Conservation (phyloP, 169 alveolate species). For the Plasmodium yoelii region DNA sequence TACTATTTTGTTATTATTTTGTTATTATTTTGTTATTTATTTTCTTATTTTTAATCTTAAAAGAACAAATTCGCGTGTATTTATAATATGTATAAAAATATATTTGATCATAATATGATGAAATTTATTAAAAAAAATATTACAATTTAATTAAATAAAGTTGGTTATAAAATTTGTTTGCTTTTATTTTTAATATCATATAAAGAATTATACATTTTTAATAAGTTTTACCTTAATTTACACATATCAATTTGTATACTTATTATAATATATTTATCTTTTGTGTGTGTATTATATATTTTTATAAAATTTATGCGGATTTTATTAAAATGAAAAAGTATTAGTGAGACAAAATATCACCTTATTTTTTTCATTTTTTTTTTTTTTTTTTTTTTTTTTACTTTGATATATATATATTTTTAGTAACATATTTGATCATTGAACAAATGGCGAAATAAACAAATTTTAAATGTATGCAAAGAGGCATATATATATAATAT, state of each 20-base stretch:
- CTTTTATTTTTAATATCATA: not conserved
- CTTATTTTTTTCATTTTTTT: not conserved
- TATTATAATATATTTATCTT: not conserved
- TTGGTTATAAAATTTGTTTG: conserved; percentile 2
- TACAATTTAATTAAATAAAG: not conserved
- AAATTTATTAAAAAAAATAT: not conserved
- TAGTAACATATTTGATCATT: not conserved
- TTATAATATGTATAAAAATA: too few relatives aligned
- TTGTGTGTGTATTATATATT: not conserved
- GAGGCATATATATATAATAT: not conserved
- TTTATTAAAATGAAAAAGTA: not conserved
- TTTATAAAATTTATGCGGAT: not conserved
- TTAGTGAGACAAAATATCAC: conserved; percentile 4
- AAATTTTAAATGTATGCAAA: not conserved
- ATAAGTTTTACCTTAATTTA: not conserved
- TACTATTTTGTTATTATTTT: too few relatives aligned
- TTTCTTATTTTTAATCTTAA: too few relatives aligned
- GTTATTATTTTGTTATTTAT: too few relatives aligned
- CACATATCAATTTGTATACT: not conserved
- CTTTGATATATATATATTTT: too few relatives aligned
- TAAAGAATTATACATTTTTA: not conserved
- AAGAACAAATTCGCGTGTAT: too few relatives aligned
- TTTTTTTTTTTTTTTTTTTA: too few relatives aligned
- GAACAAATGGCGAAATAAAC: not conserved
- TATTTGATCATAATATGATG: too few relatives aligned